A percentile compares a stretch with the other conserved stretches of the same genome.
These are phyloP conservation scores for Didymella sp. DNA, from an alignment of 2,329 filamentous ascomycete genomes.

Conservation along the genomic window DNA sequence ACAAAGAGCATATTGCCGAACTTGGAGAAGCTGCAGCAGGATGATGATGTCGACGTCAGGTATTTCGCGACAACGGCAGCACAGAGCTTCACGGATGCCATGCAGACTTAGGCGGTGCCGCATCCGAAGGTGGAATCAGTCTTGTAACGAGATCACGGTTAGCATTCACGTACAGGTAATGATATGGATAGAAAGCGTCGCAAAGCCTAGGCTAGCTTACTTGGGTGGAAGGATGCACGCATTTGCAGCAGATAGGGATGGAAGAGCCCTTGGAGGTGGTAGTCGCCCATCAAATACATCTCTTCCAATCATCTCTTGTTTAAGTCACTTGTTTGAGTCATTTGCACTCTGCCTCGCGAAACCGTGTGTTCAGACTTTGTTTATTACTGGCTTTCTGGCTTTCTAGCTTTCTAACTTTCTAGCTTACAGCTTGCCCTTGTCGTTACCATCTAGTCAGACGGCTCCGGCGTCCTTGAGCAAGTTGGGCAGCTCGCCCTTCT, in stretches of 20 bases:
- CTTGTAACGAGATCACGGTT: conserved; percentile 35
- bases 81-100: conserved; percentile 55
- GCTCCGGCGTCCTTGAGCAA: conserved; percentile 71
- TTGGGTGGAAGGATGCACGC: conserved; percentile 22
- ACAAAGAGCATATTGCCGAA: conserved; percentile 86
- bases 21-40: conserved; percentile 93
- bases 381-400: neutral
- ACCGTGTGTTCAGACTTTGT: neutral
- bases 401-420: neutral
- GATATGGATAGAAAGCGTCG: conserved; percentile 25
- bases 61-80: conserved; percentile 95
- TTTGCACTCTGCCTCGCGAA: neutral
- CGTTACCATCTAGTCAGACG: conserved; percentile 54
- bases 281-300: conserved; percentile 36
- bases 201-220: conserved; percentile 29
- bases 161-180: conserved; percentile 44
- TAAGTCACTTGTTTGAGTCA: neutral
- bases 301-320: conserved; percentile 7
- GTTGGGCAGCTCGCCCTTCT: conserved; percentile 67
- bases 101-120: conserved; percentile 46
- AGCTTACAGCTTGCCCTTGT: conserved; percentile 11
- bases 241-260: conserved; percentile 29
- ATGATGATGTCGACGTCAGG: conserved; percentile 96
- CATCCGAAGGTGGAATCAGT: conserved; percentile 12
- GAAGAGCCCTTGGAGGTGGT: conserved; percentile 23